Percentiles rank a stretch among this genome's conserved stretches.
Evolutionary conservation across 2,329 filamentous ascomycete genomes (phyloP).

Genomic region (Pyricularia grisea): DNA sequence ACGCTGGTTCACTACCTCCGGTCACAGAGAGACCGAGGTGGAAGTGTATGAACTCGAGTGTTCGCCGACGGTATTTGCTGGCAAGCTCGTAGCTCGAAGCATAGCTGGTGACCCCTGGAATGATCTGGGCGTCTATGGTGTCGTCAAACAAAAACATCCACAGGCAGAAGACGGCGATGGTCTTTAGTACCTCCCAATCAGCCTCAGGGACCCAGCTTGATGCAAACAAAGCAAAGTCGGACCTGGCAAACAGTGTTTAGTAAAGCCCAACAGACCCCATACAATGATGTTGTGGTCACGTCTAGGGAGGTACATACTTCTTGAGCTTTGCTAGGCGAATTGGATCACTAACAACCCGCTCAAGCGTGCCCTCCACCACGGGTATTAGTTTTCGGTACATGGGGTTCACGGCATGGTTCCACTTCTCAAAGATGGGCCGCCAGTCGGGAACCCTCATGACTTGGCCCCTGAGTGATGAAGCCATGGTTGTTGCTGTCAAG

Average conservation of each 20-base stretch:
- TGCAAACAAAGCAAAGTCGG: conserved; percentile 5
- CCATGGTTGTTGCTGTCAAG: conserved; percentile 77
- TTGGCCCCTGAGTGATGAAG: conserved; percentile 23
- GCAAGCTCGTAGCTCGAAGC: conserved; percentile 6
- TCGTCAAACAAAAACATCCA: conserved; percentile 11
- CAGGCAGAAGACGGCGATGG: conserved; percentile 4
- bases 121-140: conserved; percentile 16
- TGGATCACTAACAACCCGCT: conserved; percentile 2
- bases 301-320: not conserved
- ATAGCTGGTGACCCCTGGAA: conserved; percentile 5
- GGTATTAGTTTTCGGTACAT: conserved; percentile 3
- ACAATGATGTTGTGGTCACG: not conserved
- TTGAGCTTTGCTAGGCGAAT: conserved; percentile 1
- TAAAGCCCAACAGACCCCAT: not conserved
- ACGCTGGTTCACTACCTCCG: not conserved
- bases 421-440: conserved; percentile 3
- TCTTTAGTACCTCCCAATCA: conserved; percentile 5
- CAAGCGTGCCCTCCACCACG: conserved; percentile 2
- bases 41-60: conserved; percentile 2
- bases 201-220: conserved; percentile 5
- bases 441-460: conserved; percentile 3
- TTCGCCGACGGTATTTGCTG: conserved; percentile 2
- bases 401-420: conserved; percentile 1
- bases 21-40: not conserved
- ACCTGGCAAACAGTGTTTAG: not conserved